These are phyloP conservation scores for Sphagnum tenellum DNA, from an alignment of 225 moss, liverwort and hornwort species.

Conservation along the genomic window DNA sequence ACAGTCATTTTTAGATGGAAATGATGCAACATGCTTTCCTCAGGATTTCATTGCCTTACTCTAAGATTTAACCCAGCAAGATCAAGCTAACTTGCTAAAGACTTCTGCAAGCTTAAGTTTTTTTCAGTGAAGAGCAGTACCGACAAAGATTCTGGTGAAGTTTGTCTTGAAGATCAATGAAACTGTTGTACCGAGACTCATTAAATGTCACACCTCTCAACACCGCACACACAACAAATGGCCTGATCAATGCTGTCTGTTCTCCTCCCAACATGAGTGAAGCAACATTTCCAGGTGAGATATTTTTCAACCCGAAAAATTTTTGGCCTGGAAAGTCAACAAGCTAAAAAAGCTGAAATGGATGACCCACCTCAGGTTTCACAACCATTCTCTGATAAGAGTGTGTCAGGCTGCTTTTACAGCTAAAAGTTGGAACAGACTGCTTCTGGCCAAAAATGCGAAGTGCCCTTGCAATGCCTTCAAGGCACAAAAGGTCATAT, in stretches of 20 bases:
- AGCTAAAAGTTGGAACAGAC: constrained; percentile 55
- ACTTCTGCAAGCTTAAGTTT: too few relatives aligned
- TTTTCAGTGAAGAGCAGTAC: constrained; percentile 13
- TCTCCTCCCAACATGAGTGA: constrained; percentile 4
- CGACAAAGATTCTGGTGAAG: constrained; percentile 95
- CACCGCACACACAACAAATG: constrained; percentile 72
- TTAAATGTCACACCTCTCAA: constrained; percentile 77
- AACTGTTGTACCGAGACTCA: constrained; percentile 70
- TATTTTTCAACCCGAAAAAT: too few relatives aligned
- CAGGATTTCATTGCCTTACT: background rate
- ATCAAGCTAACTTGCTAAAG: too few relatives aligned
- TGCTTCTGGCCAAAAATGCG: constrained; percentile 76
- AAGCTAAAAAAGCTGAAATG: background rate
- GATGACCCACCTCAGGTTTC: constrained; percentile 60
- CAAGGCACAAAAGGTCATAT: constrained; percentile 87
- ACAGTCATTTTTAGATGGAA: background rate
- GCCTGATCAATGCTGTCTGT: constrained; percentile 74
- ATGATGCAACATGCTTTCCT: too few relatives aligned
- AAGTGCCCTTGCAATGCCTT: constrained; percentile 78
- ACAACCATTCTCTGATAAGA: constrained; percentile 66
- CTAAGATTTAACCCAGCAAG: background rate
- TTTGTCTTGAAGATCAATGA: constrained; percentile 93
- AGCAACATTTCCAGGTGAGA: background rate
- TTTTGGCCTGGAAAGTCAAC: background rate
- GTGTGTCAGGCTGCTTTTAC: constrained; percentile 27